phyloP scores from a whole-genome alignment of 2,329 filamentous ascomycete species.

The Arthrobotrys megalospora region DNA sequence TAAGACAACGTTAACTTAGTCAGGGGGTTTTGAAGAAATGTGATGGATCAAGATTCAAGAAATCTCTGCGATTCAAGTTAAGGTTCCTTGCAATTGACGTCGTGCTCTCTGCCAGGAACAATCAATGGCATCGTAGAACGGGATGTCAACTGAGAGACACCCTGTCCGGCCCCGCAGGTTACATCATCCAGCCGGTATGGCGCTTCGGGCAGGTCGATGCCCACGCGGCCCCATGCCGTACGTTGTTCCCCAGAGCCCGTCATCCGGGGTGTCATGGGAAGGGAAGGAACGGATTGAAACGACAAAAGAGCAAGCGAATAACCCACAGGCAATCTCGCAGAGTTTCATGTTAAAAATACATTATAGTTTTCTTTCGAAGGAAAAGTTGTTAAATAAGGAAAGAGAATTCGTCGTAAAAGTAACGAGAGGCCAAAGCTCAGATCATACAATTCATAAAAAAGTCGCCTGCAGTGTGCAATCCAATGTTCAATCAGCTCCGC shows the following conservation, averaged over 20 bases:
- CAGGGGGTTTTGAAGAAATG: constrained; percentile 8
- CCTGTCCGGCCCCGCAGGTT: constrained; percentile 23
- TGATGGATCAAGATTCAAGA: constrained; percentile 16
- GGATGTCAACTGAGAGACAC: constrained; percentile 24
- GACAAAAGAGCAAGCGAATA: too few species aligned
- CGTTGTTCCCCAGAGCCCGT: not conserved
- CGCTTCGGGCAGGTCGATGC: constrained; percentile 40
- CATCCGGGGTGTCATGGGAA: constrained; percentile 3
- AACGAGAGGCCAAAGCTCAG: not conserved
- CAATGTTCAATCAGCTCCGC: not conserved
- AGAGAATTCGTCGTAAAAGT: constrained; percentile 11
- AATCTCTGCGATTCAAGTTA: constrained; percentile 48
- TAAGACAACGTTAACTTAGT: not conserved
- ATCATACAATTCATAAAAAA: constrained; percentile 1
- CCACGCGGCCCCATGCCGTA: not conserved
- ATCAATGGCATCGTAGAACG: not conserved
- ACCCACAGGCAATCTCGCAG: constrained; percentile 12
- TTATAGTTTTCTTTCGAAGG: not conserved
- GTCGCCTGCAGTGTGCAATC: not conserved
- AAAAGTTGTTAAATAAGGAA: not conserved
- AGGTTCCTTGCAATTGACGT: not conserved
- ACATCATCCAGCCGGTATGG: constrained; percentile 41
- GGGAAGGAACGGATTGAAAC: too few species aligned
- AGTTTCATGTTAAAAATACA: constrained; percentile 28
- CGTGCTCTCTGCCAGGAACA: not conserved